Base-by-base conservation (phyloP, 352 stramenopile species). In the Phytopythium chamaehyphon region DNA sequence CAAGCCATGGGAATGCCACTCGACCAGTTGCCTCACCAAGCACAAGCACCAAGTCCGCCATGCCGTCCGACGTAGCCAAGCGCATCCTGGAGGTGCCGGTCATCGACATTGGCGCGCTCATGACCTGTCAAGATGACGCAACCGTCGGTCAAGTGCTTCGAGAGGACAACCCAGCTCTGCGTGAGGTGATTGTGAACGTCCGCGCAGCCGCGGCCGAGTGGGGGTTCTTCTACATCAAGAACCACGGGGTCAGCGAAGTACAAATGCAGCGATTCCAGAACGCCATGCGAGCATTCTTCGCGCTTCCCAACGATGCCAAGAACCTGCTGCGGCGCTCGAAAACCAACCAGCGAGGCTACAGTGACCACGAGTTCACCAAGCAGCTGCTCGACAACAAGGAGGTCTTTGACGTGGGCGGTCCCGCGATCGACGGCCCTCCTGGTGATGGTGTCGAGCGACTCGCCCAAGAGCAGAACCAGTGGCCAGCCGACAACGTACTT, bases 311-410 rank as follows among this genome's bases (percentile, higher is more conserved):
- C 46, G 51, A 79, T 3, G 54, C 69, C 18, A 83, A 84, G 60
- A 39, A 54, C 18, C 52, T 31, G 2, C 53, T 90, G 58, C 86
- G 55, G n/a, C 92, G 82, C 63, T 72, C 14, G 63, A 69, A 50
- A 47, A 63, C 54, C 40, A 96, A 96, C 69, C 68, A 84, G 40
- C 66, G 83, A 40, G 89, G 89, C 39, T 97, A 81, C 57, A 96
- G 93, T 69, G 84, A 96, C 59, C 81, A 93, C 58, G 89, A 97
- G 58, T 59, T 96, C 33, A 97, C 89, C 23, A 96, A 96, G 64
- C 75, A 89, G 60, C 83, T 69, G 40, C 65, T 62, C 15, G 89
- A 97, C 66, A 92, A 77, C 78, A 97, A 97, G 48, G 71, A 95
- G 60, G 61, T 61, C 11, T 66, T 93, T 19, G 86, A 95, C 70